Base-by-base conservation (phyloP, 2,329 filamentous ascomycete species). In the Colletotrichum musae region DNA sequence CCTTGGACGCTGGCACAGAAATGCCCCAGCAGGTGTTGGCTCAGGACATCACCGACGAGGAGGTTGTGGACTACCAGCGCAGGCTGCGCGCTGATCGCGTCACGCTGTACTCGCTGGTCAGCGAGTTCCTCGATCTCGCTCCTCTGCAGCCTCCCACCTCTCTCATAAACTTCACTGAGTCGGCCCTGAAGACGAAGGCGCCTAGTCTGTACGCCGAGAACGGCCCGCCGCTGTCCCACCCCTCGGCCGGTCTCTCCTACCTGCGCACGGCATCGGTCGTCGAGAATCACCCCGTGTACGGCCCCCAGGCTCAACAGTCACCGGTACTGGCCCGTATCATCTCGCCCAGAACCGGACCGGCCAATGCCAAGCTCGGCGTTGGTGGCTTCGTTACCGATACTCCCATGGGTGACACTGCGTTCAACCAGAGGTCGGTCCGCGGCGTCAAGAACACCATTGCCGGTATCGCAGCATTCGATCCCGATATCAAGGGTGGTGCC, bases 171-270 rank as follows among this genome's bases (percentile, higher is more conserved):
- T 67, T 76, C 41, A 72, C 71, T 68, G 74, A 71, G 45, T 74
- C 75, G 47, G 70, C 74, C 4, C 68, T 57, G 21, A 70, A 63
- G n/a, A 43, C 72, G 4, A 62, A 59, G 18, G 67, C 70, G 26
- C 72, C 73, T 32, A 84, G 77, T 70, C 86, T 86, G 1, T 90
- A 88, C 71, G 83, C 85, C 12, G 80, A 81, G 56, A 76, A 80
- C 15, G 89, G 89, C 1, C 89, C 89, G n/a, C 89, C 89, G 0
- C 80, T 83, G 7, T 89, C 86, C 21, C 89, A 91, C 72, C 89
- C 89, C 4, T 91, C 89, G 15, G 89, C 86, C 39, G 89, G 89
- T 68, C 81, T 91, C 60, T 89, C 88, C 62, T 91, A 91, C 77
- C 80, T 91, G 65, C 86, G 89, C 60, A 89, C 88, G 1, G 78